Conservation (phyloP, 2,329 filamentous ascomycete species). For the Penicillium sp. region DNA sequence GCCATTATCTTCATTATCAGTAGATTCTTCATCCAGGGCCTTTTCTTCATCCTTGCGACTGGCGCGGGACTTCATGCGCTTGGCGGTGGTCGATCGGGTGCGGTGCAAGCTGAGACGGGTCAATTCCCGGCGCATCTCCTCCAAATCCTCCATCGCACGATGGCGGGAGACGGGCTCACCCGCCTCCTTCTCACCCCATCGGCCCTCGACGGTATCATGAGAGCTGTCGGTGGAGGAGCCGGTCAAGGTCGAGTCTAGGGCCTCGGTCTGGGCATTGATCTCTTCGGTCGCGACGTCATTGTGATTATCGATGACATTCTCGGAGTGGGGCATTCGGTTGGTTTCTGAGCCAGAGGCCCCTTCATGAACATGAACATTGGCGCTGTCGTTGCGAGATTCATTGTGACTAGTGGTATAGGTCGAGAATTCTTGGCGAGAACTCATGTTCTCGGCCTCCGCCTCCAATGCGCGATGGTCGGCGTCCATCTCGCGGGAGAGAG, state of each 20-base stretch:
- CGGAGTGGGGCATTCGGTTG: not conserved
- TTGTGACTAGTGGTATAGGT: not conserved
- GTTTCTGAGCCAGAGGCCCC: not conserved
- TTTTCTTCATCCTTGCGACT: conserved; percentile 45
- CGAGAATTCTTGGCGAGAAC: not conserved
- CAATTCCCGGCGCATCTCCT: conserved; percentile 56
- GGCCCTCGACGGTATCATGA: conserved; percentile 43
- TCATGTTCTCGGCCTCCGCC: conserved; percentile 2
- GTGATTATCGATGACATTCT: conserved; percentile 1
- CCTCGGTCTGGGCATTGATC: conserved; percentile 3
- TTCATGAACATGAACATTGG: not conserved
- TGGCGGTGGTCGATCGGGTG: conserved; percentile 30
- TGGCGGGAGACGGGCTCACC: conserved; percentile 54
- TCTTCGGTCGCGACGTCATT: conserved; percentile 1
- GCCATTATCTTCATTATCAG: conserved; percentile 21
- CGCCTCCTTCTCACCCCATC: conserved; percentile 62
- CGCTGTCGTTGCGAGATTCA: not conserved
- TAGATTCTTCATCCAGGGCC: conserved; percentile 43
- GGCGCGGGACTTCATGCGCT: conserved; percentile 28
- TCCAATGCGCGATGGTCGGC: conserved; percentile 15
- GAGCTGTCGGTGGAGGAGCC: conserved; percentile 18
- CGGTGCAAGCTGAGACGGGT: conserved; percentile 50
- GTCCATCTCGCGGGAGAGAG: conserved; percentile 19
- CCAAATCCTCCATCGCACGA: conserved; percentile 59
- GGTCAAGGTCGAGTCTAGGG: conserved; percentile 10